Evolutionary conservation across 1,284 basidiomycete genomes (phyloP).

Genomic region (Microbotryum silenes-acaulis): DNA sequence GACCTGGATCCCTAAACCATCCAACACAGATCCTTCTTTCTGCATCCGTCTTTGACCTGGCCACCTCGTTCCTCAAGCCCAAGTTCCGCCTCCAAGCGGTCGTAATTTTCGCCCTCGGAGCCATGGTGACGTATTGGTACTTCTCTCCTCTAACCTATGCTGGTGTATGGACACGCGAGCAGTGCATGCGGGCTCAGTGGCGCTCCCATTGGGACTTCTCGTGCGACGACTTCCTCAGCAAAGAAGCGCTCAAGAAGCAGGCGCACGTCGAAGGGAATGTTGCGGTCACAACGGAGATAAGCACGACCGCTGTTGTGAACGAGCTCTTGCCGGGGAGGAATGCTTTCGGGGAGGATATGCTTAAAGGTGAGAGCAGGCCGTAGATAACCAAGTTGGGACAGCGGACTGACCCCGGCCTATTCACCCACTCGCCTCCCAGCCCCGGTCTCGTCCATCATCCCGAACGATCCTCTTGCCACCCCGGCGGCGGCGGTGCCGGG

Average conservation of each 20-base stretch:
- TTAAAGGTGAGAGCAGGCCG: neutral
- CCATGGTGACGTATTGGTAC: constrained; percentile 67
- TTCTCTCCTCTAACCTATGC: constrained; percentile 84
- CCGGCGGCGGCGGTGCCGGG: too few species aligned
- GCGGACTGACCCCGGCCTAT: too few species aligned
- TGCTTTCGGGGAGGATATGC: constrained; percentile 2
- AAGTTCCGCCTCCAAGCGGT: constrained; percentile 68
- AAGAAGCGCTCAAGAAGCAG: neutral
- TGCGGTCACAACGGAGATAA: neutral
- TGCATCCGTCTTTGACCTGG: constrained; percentile 73
- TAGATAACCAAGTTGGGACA: neutral
- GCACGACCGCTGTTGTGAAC: neutral
- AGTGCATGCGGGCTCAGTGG: constrained; percentile 75
- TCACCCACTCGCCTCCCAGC: too few species aligned
- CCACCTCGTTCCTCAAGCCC: constrained; percentile 69
- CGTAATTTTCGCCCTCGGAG: constrained; percentile 57
- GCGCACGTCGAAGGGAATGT: neutral
- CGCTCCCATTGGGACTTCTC: constrained; percentile 92
- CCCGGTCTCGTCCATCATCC: too few species aligned
- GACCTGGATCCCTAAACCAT: neutral
- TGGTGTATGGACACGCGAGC: constrained; percentile 69
- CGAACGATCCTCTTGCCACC: too few species aligned
- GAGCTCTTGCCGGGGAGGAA: neutral
- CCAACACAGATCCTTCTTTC: constrained; percentile 55
- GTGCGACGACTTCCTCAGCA: constrained; percentile 53